A percentile compares a stretch with the other conserved stretches of the same genome.
phyloP scores from a whole-genome alignment of 192 early-diverging fungal species.

The Podochytrium sp. region DNA sequence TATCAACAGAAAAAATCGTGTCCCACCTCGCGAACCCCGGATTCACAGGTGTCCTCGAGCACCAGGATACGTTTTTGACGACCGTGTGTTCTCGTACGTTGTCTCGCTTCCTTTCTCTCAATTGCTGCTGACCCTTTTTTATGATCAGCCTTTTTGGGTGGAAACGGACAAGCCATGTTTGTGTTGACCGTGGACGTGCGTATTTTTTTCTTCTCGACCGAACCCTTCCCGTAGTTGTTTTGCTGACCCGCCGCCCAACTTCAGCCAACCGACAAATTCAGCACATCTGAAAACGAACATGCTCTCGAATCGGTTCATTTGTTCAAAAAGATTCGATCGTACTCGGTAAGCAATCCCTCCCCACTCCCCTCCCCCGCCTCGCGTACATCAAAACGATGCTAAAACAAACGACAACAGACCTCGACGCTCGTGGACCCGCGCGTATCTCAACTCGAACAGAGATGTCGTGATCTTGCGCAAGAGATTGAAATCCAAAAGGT shows the following conservation, averaged over 20 bases:
- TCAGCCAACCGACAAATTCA: conserved; percentile 6
- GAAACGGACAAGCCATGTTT: conserved; percentile 8
- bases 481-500: not conserved
- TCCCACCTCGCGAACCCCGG: not conserved
- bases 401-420: not conserved
- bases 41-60: conserved; percentile 7
- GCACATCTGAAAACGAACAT: conserved; percentile 8
- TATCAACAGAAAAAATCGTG: conserved; percentile 22
- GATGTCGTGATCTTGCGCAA: not conserved
- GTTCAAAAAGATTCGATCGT: conserved; percentile 4
- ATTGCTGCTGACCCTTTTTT: not conserved
- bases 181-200: conserved; percentile 5
- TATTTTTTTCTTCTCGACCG: not conserved
- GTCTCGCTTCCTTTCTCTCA: not conserved
- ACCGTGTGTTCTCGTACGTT: conserved; percentile 12
- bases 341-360: not conserved
- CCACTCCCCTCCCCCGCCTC: no score
- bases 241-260: not conserved
- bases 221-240: not conserved
- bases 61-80: conserved; percentile 13
- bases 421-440: not conserved
- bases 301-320: conserved; percentile 22
- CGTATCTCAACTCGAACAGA: not conserved
- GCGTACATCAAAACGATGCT: not conserved
- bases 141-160: conserved; percentile 14